phyloP scores from a whole-genome alignment of 1,284 basidiomycete species.

The Pyrrhoderma noxium region DNA sequence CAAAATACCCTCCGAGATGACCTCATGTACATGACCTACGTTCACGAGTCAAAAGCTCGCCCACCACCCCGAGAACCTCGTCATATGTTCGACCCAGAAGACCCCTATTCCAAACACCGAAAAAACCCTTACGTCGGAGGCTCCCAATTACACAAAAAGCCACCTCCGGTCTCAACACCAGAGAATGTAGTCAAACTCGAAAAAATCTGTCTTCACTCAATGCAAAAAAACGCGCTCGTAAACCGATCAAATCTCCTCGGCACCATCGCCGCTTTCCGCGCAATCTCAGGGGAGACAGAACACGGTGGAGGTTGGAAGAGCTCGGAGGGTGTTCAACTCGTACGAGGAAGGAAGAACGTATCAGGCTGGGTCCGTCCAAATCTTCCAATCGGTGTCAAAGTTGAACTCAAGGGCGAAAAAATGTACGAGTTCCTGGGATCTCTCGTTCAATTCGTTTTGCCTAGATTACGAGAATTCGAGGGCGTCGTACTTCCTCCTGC shows the following conservation, averaged over 20 bases:
- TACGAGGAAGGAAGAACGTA: slow-evolving; percentile 72
- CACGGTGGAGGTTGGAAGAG: slow-evolving; percentile 62
- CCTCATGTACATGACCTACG: slow-evolving; percentile 94
- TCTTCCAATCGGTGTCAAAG: slow-evolving; percentile 82
- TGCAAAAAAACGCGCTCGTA: slow-evolving; percentile 72
- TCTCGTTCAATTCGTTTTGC: slow-evolving; percentile 91
- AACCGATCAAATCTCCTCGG: slow-evolving; percentile 77
- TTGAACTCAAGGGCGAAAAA: slow-evolving; percentile 80
- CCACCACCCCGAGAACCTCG: slow-evolving; percentile 51
- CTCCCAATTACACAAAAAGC: slow-evolving; percentile 55
- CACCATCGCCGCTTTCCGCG: slow-evolving; percentile 81
- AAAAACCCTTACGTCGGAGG: slow-evolving; percentile 71
- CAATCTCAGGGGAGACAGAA: slow-evolving; percentile 79
- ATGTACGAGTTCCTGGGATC: slow-evolving; percentile 93
- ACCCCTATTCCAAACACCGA: slow-evolving; percentile 75
- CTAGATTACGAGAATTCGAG: slow-evolving; percentile 84
- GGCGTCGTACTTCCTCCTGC: slow-evolving; percentile 72
- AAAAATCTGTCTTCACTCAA: slow-evolving; percentile 77
- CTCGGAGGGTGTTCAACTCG: slow-evolving; percentile 73
- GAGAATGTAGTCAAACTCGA: slow-evolving; percentile 74
- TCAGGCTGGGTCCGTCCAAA: slow-evolving; percentile 85
- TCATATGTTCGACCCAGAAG: slow-evolving; percentile 65
- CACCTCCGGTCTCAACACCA: slow-evolving; percentile 53
- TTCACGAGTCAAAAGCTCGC: slow-evolving; percentile 55
- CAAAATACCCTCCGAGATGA: slow-evolving; percentile 76